A percentile compares a stretch with the other conserved stretches of the same genome.
phyloP scores from a whole-genome alignment of 768 basidiomycete genomes.

The Boletellus emodensis region DNA sequence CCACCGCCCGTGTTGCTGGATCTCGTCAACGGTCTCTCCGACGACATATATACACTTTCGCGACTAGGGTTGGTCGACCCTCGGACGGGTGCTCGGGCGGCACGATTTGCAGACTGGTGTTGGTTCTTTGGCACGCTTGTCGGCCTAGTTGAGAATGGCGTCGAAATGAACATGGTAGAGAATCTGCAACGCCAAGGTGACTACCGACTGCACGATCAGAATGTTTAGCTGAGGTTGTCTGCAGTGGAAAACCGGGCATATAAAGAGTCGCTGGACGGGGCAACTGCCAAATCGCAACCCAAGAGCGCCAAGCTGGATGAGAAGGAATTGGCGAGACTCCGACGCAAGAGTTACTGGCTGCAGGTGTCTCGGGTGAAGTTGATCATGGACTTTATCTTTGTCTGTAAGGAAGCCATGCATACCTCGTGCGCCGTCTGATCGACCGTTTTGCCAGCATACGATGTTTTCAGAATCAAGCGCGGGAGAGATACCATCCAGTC shows the following conservation, averaged over 20 bases:
- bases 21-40: slow-evolving; percentile 66
- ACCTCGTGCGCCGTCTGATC: slow-evolving; percentile 7
- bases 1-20: slow-evolving; percentile 81
- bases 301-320: slow-evolving; percentile 57
- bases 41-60: slow-evolving; percentile 77
- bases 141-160: slow-evolving; percentile 77
- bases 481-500: slow-evolving; percentile 60
- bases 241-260: slow-evolving; percentile 73
- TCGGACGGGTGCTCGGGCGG: slow-evolving; percentile 63
- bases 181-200: slow-evolving; percentile 61
- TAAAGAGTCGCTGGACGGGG: slow-evolving; percentile 65
- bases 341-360: slow-evolving; percentile 74
- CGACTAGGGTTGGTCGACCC: slow-evolving; percentile 65
- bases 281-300: slow-evolving; percentile 66
- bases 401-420: slow-evolving; percentile 48
- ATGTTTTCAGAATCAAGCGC: slow-evolving; percentile 67
- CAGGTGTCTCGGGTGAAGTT: slow-evolving; percentile 67
- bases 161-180: slow-evolving; percentile 70
- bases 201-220: background rate
- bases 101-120: slow-evolving; percentile 78
- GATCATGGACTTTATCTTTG: slow-evolving; percentile 82
- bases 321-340: slow-evolving; percentile 63
- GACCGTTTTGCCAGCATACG: slow-evolving; percentile 53
- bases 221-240: background rate
- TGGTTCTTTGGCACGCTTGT: slow-evolving; percentile 81